Evolutionary conservation across 1,284 basidiomycete genomes (phyloP).

Genomic region (Cutaneotrichosporon cyanovorans): DNA sequence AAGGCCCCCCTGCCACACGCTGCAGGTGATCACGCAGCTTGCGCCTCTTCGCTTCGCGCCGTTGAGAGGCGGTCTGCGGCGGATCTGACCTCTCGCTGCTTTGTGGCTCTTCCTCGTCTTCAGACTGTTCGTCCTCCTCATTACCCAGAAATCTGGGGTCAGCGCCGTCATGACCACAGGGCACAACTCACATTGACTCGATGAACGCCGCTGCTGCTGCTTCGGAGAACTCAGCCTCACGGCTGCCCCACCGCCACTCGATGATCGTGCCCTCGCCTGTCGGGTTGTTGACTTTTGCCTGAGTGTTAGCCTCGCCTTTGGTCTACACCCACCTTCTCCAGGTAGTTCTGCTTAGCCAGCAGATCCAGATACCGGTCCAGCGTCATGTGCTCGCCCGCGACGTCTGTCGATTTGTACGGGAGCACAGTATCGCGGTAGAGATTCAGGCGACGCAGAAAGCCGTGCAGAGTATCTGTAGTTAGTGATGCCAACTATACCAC

Average conservation of each 20-base stretch:
- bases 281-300: background rate
- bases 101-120: conserved; percentile 21
- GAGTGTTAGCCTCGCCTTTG: background rate
- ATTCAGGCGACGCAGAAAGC: conserved; percentile 29
- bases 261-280: conserved; percentile 3
- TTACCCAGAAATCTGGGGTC: conserved; percentile 9
- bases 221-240: conserved; percentile 43
- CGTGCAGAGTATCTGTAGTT: conserved; percentile 26
- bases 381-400: conserved; percentile 22
- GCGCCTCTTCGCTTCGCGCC: conserved; percentile 14
- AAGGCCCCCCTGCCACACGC: conserved; percentile 31
- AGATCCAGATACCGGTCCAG: conserved; percentile 41
- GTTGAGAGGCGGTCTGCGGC: conserved; percentile 4
- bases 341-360: conserved; percentile 34
- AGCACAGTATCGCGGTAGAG: conserved; percentile 37
- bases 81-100: conserved; percentile 7
- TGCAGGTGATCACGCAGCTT: conserved; percentile 31
- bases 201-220: conserved; percentile 38
- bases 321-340: conserved; percentile 31
- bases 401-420: conserved; percentile 28
- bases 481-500: background rate
- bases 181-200: conserved; percentile 31
- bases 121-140: conserved; percentile 10
- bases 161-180: background rate
- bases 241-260: conserved; percentile 43